Base-by-base conservation (phyloP, 805 yeast genomes). In the Kazachstania psychrophila region DNA sequence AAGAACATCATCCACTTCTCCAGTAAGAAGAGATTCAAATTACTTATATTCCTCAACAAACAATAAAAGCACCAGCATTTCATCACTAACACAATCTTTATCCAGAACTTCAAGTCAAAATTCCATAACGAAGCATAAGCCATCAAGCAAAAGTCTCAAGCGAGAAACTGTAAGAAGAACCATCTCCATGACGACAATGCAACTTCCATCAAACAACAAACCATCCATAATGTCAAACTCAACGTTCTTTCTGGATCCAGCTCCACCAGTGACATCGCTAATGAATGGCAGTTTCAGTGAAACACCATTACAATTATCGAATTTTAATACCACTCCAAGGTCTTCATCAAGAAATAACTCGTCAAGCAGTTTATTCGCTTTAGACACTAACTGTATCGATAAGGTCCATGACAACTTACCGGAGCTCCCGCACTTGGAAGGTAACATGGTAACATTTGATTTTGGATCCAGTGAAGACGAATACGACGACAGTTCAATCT, bases 261-360 rank as follows among this genome's bases (percentile, higher is more conserved):
- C 42, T 33, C 59, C 60, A 7, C 60, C 61, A 20, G 28, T 33
- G 5, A 41, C 40, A 17, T 48, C 58, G 2, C 38, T 56, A 37
- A 58, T 58, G 62, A 54, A 56, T 36, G 62, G 62, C 14, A 42
- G 54, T 14, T 55, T 43, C 28, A 49, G 60, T 34, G 46, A 49
- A 11, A 51, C 57, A 18, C 62, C 62, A 7, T 57, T 54, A 36
- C 38, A 52, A n/a, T 37, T 36, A 23, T 54, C 61, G 5, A 53
- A 47, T 31, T 52, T 53, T 22, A 44, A 42, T 20, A 53, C 54
- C 4, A 46, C 55, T 7, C 62, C 62, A 18, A 45, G 44, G 30
- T 43, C 46, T 4, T 26, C 48, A n/a, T 56, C 61, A 9, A 46
- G 56, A 31, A 47, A 42, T 23, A 39, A 40, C 16, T 51, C 56